A percentile compares a stretch with the other conserved stretches of the same genome.
Conservation (phyloP, 2,329 filamentous ascomycete species). For the Aspergillus eucalypticola region DNA sequence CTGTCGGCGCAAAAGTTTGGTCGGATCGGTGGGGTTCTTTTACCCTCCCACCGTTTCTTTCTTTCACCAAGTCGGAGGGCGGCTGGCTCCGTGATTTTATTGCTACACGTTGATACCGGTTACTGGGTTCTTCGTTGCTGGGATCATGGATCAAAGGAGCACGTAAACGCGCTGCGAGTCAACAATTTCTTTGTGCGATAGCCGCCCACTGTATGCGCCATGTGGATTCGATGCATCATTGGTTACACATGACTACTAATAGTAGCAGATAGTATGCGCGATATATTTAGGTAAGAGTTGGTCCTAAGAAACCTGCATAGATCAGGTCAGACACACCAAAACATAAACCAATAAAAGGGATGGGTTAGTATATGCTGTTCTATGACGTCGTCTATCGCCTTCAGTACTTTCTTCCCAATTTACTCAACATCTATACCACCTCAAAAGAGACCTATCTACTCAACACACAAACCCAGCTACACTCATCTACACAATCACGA, state of each 20-base stretch:
- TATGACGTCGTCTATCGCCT: background rate
- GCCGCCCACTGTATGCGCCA: background rate
- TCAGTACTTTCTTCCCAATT: background rate
- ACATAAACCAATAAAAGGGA: background rate
- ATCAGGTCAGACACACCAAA: too few relatives aligned
- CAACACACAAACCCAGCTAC: too few relatives aligned
- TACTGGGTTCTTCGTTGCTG: background rate
- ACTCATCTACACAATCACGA: too few relatives aligned
- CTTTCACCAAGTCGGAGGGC: background rate
- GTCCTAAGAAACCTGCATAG: background rate
- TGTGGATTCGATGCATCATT: background rate
- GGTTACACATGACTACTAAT: background rate
- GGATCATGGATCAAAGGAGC: background rate
- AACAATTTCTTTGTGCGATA: background rate
- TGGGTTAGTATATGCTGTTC: background rate
- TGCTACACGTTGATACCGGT: background rate
- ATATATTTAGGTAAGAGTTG: background rate
- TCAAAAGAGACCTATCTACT: too few relatives aligned
- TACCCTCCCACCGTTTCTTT: background rate
- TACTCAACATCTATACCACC: too few relatives aligned
- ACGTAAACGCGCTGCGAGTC: background rate
- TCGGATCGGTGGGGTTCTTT: background rate
- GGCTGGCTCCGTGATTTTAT: background rate
- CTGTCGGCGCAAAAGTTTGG: conserved; percentile 1
- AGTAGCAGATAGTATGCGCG: background rate